Base-by-base conservation (phyloP, 176 grass and related monocot species). In the Eragrostis curvula region DNA sequence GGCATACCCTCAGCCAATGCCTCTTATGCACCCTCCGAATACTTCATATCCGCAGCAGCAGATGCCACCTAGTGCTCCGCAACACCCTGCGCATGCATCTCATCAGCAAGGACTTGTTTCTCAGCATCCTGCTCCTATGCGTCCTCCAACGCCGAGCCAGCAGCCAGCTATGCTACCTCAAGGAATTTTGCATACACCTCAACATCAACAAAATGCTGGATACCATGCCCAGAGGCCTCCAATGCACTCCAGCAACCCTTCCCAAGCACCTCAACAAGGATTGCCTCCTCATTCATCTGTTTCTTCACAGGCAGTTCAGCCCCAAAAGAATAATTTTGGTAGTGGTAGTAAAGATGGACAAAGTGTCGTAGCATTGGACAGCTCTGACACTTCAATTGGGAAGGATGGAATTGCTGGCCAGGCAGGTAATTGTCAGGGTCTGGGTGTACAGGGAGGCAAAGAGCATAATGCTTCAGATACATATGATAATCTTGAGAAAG, bases 131-230 rank as follows among this genome's bases (percentile, higher is more conserved):
- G 81, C 48, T 27, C 81, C 57, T 16, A 76, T 79, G 75, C 85
- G 46, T 43, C 82, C 93, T 77, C 82, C 87, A 18, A 43, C 78
- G 71, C 86, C 85, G 75, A 79, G 75, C 13, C 89, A 91, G 72
- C 92, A 89, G 24, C 73, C 81, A 77, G 39, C 87, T 67, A 80
- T 91, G 77, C 77, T 79, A 8, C 67, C 27, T 46, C 92, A 91
- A 80, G 82, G 55, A 64, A 72, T 67, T 83, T 83, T 84, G 50
- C 74, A 86, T 60, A 51, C 68, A 49, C 74, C 73, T 73, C 90
- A 92, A 82, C 77, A 94, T 40, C 85, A 87, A 30, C 84, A 91
- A 42, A 79, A 86, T 84, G 79, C 75, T 81, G 85, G 87, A 15
- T 81, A 86, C 71, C 89, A 88, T 50, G 70, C 74, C 45, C 92